phyloP scores from a whole-genome alignment of 371 early-diverging fungal species.

The Mucor mucedo region DNA sequence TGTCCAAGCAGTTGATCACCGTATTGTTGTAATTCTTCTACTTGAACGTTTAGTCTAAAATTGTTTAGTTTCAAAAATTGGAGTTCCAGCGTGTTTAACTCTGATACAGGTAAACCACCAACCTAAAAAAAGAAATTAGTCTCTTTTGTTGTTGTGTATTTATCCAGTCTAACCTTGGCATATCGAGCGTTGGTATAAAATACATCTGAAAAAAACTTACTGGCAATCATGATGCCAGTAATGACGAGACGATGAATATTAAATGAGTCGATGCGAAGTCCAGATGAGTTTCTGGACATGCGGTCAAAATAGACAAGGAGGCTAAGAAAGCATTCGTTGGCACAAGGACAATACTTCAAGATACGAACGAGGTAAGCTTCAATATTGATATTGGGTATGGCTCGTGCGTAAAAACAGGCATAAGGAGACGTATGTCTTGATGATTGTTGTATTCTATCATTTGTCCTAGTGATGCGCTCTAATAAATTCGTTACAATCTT shows the following conservation, averaged over 20 bases:
- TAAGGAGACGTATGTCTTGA: slow-evolving; percentile 22
- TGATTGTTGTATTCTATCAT: slow-evolving; percentile 36
- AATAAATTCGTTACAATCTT: slow-evolving; percentile 46
- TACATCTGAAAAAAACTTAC: slow-evolving; percentile 84
- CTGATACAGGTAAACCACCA: slow-evolving; percentile 89
- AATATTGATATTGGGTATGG: slow-evolving; percentile 72
- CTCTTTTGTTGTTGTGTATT: slow-evolving; percentile 24
- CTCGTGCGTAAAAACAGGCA: slow-evolving; percentile 67
- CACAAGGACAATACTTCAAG: slow-evolving; percentile 77
- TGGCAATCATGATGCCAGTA: slow-evolving; percentile 74
- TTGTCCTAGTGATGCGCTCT: slow-evolving; percentile 49
- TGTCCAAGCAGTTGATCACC: slow-evolving; percentile 71
- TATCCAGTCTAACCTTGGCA: slow-evolving; percentile 60
- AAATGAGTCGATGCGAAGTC: slow-evolving; percentile 76
- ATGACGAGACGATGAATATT: slow-evolving; percentile 88
- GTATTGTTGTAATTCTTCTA: slow-evolving; percentile 81
- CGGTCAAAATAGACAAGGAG: slow-evolving; percentile 82
- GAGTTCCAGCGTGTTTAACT: slow-evolving; percentile 90
- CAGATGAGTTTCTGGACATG: slow-evolving; percentile 51
- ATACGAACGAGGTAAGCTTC: slow-evolving; percentile 68
- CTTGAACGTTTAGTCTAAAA: slow-evolving; percentile 75
- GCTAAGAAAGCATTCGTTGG: slow-evolving; percentile 77
- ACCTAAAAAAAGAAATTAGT: slow-evolving; percentile 59
- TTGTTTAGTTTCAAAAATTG: slow-evolving; percentile 75
- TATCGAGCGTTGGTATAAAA: slow-evolving; percentile 88